Evolutionary conservation across 371 early-diverging fungal genomes (phyloP).

Genomic region (Mucor racemosus): DNA sequence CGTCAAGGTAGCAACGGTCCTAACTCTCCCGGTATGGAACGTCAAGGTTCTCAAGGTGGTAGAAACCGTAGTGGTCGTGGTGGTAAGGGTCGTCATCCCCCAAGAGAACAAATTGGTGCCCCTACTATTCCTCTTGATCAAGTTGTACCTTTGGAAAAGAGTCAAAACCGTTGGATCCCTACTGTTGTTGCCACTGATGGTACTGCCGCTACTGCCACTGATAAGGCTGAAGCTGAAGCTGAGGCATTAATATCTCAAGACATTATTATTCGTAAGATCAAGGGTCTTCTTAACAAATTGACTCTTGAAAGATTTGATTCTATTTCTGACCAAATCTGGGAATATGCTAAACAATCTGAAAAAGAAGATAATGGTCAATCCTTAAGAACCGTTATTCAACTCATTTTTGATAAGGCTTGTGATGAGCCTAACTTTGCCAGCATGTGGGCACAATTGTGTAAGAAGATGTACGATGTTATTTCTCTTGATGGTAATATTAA

Average conservation of each 20-base stretch:
- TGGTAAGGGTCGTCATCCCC: slow-evolving; percentile 51
- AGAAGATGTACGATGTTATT: slow-evolving; percentile 65
- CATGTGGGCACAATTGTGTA: slow-evolving; percentile 91
- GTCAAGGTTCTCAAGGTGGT: slow-evolving; percentile 55
- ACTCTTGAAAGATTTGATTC: slow-evolving; percentile 93
- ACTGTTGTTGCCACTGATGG: slow-evolving; percentile 44
- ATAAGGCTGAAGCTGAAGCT: slow-evolving; percentile 16
- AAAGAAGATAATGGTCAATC: slow-evolving; percentile 73
- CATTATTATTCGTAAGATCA: slow-evolving; percentile 78
- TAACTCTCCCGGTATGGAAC: slow-evolving; percentile 59
- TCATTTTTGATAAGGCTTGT: slow-evolving; percentile 93
- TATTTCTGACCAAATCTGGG: slow-evolving; percentile 83
- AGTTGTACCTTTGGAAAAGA: slow-evolving; percentile 76
- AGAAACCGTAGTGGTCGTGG: slow-evolving; percentile 60
- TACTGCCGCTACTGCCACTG: slow-evolving; percentile 18
- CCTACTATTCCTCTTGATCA: slow-evolving; percentile 69
- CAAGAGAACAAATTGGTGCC: slow-evolving; percentile 49
- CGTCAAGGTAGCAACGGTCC: slow-evolving; percentile 59
- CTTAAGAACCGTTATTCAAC: slow-evolving; percentile 77
- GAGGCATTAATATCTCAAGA: slow-evolving; percentile 62
- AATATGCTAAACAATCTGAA: slow-evolving; percentile 72
- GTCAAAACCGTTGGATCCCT: slow-evolving; percentile 89
- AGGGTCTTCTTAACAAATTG: slow-evolving; percentile 91
- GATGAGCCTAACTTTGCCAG: slow-evolving; percentile 90
- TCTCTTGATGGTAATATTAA: slow-evolving; percentile 42